Evolutionary conservation across 345 rosid species (phyloP).

Genomic region (Bruguiera parviflora): DNA sequence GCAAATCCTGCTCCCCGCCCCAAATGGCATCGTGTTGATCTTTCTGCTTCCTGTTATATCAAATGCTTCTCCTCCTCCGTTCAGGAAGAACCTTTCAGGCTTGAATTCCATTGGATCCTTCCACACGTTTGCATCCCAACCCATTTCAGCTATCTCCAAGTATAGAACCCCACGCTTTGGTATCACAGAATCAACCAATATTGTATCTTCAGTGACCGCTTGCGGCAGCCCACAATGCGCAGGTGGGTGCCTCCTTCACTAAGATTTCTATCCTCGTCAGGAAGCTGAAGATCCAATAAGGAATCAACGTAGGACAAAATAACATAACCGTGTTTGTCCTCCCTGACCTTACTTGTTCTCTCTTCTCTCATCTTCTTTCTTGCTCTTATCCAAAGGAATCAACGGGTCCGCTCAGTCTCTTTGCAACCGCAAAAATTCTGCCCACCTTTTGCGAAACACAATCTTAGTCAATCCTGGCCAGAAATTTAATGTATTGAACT

Average conservation of each 20-base stretch:
- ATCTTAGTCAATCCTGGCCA: slow-evolving; percentile 14
- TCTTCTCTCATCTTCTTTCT: slow-evolving; percentile 9
- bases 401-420: background rate
- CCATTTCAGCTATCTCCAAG: slow-evolving; percentile 19
- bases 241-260: slow-evolving; percentile 19
- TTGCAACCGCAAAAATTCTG: slow-evolving; percentile 10
- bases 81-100: slow-evolving; percentile 22
- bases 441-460: slow-evolving; percentile 10
- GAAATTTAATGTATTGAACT: slow-evolving; percentile 5
- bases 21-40: slow-evolving; percentile 25
- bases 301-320: slow-evolving; percentile 15
- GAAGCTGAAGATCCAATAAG: slow-evolving; percentile 14
- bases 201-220: slow-evolving; percentile 8
- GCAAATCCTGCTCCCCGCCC: slow-evolving; percentile 20
- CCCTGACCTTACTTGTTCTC: background rate
- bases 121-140: slow-evolving; percentile 17
- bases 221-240: slow-evolving; percentile 9
- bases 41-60: slow-evolving; percentile 16
- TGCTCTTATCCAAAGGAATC: slow-evolving; percentile 12
- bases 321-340: background rate
- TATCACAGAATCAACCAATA: background rate
- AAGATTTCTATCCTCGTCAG: slow-evolving; percentile 19
- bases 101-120: slow-evolving; percentile 23
- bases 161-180: slow-evolving; percentile 8
- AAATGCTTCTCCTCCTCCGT: background rate